A percentile compares a stretch with the other conserved stretches of the same genome.
Evolutionary conservation across 2,329 filamentous ascomycete genomes (phyloP).

Genomic region (Colletotrichum lentis): DNA sequence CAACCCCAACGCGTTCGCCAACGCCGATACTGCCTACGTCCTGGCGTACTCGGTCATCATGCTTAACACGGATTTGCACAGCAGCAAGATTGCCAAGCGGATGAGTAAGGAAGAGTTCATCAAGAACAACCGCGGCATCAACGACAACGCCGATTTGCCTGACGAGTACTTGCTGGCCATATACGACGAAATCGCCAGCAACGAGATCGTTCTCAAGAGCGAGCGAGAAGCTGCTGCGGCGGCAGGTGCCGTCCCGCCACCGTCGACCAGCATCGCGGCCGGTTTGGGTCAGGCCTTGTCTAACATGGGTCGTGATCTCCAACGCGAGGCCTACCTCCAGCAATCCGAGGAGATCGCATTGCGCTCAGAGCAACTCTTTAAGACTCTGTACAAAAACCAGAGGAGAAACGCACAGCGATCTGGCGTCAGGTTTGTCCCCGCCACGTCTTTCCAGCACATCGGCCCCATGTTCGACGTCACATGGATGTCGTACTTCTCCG

Average conservation of each 20-base stretch:
- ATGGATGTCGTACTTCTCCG: slow-evolving; percentile 99
- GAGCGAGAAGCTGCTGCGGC: slow-evolving; percentile 90
- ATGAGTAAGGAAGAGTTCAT: slow-evolving; percentile 99
- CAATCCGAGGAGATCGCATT: slow-evolving; percentile 91
- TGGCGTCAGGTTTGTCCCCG: slow-evolving; percentile 82
- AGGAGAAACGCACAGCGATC: slow-evolving; percentile 77
- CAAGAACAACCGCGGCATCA: slow-evolving; percentile 98
- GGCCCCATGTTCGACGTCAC: slow-evolving; percentile 99
- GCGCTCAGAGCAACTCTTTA: slow-evolving; percentile 84
- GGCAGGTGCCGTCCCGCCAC: slow-evolving; percentile 68
- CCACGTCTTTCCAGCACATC: slow-evolving; percentile 92
- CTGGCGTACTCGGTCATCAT: slow-evolving; percentile 96
- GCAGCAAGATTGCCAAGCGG: slow-evolving; percentile 79
- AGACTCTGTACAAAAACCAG: slow-evolving; percentile 89
- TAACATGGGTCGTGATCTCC: slow-evolving; percentile 89
- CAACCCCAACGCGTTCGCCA: slow-evolving; percentile 97
- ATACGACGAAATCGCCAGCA: slow-evolving; percentile 87
- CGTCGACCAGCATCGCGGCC: slow-evolving; percentile 75
- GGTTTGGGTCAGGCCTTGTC: slow-evolving; percentile 88
- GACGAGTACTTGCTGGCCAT: slow-evolving; percentile 90
- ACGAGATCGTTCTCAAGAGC: slow-evolving; percentile 94
- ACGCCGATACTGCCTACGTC: slow-evolving; percentile 97
- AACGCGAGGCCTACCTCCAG: slow-evolving; percentile 91
- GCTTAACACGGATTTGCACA: slow-evolving; percentile 96
- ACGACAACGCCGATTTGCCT: slow-evolving; percentile 92